Evolutionary conservation across 2,329 filamentous ascomycete genomes (phyloP), one percentile per base, ranked within the genome.

Genomic region (Penicillium aurantiogriseum): DNA sequence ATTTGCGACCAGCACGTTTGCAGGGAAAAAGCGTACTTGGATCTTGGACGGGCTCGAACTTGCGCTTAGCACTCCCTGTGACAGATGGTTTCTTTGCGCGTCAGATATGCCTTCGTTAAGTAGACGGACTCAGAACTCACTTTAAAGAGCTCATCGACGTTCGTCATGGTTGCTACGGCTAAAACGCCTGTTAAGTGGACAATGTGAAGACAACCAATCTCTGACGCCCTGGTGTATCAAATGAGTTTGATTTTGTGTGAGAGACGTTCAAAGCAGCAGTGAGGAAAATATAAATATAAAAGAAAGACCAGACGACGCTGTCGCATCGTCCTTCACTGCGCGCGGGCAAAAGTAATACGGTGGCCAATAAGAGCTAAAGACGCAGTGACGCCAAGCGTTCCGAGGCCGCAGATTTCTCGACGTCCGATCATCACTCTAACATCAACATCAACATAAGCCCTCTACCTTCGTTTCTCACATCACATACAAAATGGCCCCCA

Each of bases 141-240:
- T 68, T 79, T 86, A 76, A 87, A 87, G 17, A 87, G 79, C 44
- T 87, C 83, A 69, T 86, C 83, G 62, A 86, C 81, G 69, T 80
- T 85, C 6, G 27, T 51, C 25, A 82, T 80, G 84, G 86, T 87
- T 42, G 54, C 67, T 61, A 63, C 64, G 60, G 56, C 53, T 44
- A 59, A 54, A 42, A 60, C 59, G 51, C 36, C 50, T 1, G 27
- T 13, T 47, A 3, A 19, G 17, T 35, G 23, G 25, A 36, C 21
- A 42, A 31, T 23, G n/a, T 29, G 27, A 21, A 9, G 21, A 2
- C 42, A 31, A 33, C 43, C 35, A 36, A 17, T 42, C 3, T 35
- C 8, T 29, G 5, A 15, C 7, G 11, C 23, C 3, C 4, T 3
- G 5, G 6, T 4, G 4, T n/a, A 13, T 11, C 8, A n/a, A 35